phyloP scores from a whole-genome alignment of 2,329 filamentous ascomycete species.

The Monilinia aucupariae region DNA sequence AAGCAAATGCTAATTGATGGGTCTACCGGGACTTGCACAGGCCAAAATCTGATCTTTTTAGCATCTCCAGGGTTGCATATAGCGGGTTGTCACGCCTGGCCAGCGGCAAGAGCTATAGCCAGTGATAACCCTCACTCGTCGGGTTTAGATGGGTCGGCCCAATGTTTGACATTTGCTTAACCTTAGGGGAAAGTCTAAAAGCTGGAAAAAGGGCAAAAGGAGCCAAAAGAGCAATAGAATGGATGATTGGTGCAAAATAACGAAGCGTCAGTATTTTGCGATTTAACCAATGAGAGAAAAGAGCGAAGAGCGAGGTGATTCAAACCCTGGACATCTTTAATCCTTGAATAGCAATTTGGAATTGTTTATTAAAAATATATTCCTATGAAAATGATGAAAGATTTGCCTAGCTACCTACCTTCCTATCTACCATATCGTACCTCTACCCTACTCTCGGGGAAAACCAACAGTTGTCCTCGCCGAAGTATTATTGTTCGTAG shows the following conservation, averaged over 20 bases:
- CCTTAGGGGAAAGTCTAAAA: too few relatives aligned
- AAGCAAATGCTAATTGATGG: too few relatives aligned
- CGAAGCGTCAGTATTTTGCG: conserved; percentile 5
- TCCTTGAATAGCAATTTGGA: not conserved
- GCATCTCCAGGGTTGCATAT: too few relatives aligned
- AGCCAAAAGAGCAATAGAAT: not conserved
- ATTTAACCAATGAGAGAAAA: conserved; percentile 2
- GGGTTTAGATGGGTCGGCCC: too few relatives aligned
- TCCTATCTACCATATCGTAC: not conserved
- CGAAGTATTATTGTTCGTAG: not conserved
- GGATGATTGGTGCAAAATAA: conserved; percentile 12
- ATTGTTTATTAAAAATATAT: not conserved
- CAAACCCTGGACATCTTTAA: not conserved
- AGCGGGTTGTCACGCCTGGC: too few relatives aligned
- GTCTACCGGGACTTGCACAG: too few relatives aligned
- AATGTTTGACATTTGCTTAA: too few relatives aligned
- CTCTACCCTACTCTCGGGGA: not conserved
- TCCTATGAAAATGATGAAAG: too few relatives aligned
- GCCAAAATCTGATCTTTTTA: too few relatives aligned
- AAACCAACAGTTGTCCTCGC: conserved; percentile 8
- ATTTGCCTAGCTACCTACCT: too few relatives aligned
- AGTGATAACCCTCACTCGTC: too few relatives aligned
- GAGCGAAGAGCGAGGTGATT: conserved; percentile 12
- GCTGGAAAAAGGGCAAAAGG: not conserved
- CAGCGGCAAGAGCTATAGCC: too few relatives aligned